Evolutionary conservation across 2,329 filamentous ascomycete species (phyloP).

Genomic region (Fusarium chlamydosporum): DNA sequence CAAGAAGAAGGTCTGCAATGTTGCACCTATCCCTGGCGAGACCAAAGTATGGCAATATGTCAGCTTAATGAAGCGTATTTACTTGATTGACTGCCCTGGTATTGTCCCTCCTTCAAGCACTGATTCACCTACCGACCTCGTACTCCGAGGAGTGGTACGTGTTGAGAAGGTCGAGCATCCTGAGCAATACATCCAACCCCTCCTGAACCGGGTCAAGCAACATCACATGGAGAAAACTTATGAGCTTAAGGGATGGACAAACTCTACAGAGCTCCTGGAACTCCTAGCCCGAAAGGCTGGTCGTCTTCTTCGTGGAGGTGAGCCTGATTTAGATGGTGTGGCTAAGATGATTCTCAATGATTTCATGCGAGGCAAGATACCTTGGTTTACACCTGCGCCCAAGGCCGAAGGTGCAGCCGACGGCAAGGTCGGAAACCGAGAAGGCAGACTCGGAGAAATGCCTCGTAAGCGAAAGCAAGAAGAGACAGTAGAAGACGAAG

Average conservation of each 20-base stretch:
- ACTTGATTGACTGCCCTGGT: slow-evolving; percentile 94
- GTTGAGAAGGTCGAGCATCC: slow-evolving; percentile 98
- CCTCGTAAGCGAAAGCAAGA: slow-evolving; percentile 80
- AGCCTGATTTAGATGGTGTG: slow-evolving; percentile 93
- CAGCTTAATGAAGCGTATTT: slow-evolving; percentile 91
- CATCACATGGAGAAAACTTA: slow-evolving; percentile 95
- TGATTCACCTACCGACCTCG: slow-evolving; percentile 88
- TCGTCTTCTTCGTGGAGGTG: slow-evolving; percentile 89
- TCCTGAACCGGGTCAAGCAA: slow-evolving; percentile 83
- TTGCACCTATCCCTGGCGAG: slow-evolving; percentile 95
- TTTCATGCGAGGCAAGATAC: slow-evolving; percentile 93
- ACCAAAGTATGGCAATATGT: slow-evolving; percentile 99
- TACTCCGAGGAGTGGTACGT: slow-evolving; percentile 90
- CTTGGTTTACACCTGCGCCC: slow-evolving; percentile 93
- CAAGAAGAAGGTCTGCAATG: slow-evolving; percentile 93
- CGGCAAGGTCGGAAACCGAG: slow-evolving; percentile 74
- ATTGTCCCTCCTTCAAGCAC: slow-evolving; percentile 90
- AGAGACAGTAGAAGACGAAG: slow-evolving; percentile 63
- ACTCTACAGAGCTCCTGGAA: slow-evolving; percentile 87
- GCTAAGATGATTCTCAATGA: slow-evolving; percentile 98
- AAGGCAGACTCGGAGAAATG: slow-evolving; percentile 89
- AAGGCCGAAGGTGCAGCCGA: slow-evolving; percentile 66
- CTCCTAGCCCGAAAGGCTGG: slow-evolving; percentile 89
- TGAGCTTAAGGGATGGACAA: slow-evolving; percentile 82
- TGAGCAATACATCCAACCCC: slow-evolving; percentile 91